These are phyloP conservation scores for Neonectria sp. DNA, from an alignment of 2,329 filamentous ascomycete species.

Conservation along the genomic window DNA sequence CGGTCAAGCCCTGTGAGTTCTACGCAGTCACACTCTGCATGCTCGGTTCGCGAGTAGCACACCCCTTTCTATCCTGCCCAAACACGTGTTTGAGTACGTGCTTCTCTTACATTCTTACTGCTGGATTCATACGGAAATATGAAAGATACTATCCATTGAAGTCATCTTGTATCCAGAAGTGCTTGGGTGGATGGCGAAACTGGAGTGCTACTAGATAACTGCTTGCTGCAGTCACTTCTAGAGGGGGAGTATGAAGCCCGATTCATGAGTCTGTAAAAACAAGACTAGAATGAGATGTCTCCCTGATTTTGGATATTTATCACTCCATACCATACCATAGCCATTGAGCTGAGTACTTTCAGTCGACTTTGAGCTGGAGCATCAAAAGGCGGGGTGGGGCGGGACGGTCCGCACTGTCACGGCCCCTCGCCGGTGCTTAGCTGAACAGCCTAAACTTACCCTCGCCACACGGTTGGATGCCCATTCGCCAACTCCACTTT, in stretches of 20 bases:
- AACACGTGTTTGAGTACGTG: not conserved
- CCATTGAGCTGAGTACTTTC: not conserved
- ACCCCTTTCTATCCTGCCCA: not conserved
- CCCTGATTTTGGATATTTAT: not conserved
- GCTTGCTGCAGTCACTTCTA: not conserved
- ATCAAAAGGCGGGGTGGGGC: not conserved
- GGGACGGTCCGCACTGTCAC: slow-evolving; percentile 5
- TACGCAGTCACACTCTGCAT: not conserved
- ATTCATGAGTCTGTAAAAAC: not conserved
- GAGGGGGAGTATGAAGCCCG: not conserved
- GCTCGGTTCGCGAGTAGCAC: too few relatives aligned
- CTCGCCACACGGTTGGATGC: slow-evolving; percentile 5
- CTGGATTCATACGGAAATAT: not conserved
- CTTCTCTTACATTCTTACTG: not conserved
- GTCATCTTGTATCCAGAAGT: not conserved
- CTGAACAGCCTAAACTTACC: not conserved
- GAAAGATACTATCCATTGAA: not conserved
- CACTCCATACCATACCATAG: not conserved
- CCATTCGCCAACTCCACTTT: not conserved
- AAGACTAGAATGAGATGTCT: not conserved
- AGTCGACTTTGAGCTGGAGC: not conserved
- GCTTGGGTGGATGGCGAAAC: not conserved
- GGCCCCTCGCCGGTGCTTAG: not conserved
- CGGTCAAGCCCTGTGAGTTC: not conserved
- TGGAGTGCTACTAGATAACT: not conserved